phyloP scores from a whole-genome alignment of 306 rosid genomes.

The Quercus bicolor region DNA sequence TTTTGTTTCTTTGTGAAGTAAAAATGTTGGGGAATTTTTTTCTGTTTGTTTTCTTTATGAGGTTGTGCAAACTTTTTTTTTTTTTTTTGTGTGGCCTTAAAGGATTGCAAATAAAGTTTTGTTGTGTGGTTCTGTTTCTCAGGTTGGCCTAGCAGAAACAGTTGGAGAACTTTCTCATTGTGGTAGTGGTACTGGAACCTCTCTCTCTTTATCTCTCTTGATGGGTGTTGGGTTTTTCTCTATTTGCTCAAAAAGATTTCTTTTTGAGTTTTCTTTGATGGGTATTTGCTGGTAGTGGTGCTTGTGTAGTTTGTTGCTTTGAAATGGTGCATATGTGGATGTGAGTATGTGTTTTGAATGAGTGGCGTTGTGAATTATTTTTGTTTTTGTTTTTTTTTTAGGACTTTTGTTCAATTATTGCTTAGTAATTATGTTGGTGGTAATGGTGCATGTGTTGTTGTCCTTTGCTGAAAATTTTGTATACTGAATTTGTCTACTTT shows the following conservation, averaged over 20 bases:
- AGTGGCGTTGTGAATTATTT: background rate
- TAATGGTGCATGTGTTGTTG: constrained; percentile 10
- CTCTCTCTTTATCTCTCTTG: constrained; percentile 14
- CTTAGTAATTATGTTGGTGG: background rate
- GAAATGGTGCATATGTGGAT: background rate
- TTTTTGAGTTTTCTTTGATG: constrained; percentile 7
- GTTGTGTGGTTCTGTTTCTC: constrained; percentile 58
- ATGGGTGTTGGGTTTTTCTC: constrained; percentile 13
- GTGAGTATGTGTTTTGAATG: background rate
- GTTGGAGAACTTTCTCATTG: constrained; percentile 20
- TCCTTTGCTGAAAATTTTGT: constrained; percentile 8
- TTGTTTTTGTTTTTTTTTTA: background rate
- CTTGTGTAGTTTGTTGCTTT: background rate
- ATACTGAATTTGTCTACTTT: constrained; percentile 15
- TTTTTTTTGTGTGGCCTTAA: constrained; percentile 8
- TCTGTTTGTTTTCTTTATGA: constrained; percentile 29
- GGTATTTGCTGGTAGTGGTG: background rate
- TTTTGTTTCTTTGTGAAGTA: constrained; percentile 16
- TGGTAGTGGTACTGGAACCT: constrained; percentile 39
- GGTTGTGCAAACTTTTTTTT: constrained; percentile 40
- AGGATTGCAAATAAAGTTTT: constrained; percentile 29
- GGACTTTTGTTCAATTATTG: background rate
- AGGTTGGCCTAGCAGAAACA: constrained; percentile 48
- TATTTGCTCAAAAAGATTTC: background rate
- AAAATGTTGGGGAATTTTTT: constrained; percentile 29